phyloP scores from a whole-genome alignment of 1,284 basidiomycete genomes.

The Ganoderma lingzhi region DNA sequence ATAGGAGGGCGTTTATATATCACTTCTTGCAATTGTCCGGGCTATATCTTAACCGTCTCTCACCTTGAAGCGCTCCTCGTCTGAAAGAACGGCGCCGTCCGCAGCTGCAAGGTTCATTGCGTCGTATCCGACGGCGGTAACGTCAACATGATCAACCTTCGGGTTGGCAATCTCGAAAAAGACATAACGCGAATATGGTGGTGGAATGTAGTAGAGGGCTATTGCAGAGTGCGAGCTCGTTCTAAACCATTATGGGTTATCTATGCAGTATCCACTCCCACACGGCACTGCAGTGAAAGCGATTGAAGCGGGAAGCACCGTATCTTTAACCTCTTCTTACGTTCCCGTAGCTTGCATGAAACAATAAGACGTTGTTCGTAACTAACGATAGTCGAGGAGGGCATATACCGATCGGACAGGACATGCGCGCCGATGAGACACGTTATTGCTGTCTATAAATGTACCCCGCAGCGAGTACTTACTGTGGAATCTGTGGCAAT shows the following conservation, averaged over 20 bases:
- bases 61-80: slow-evolving; percentile 42
- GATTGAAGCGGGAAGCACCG: background rate
- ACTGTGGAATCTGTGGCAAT: background rate
- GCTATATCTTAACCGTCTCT: background rate
- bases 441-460: background rate
- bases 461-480: background rate
- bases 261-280: background rate
- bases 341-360: background rate
- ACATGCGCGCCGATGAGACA: background rate
- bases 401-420: background rate
- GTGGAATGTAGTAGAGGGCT: background rate
- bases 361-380: background rate
- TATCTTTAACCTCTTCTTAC: background rate
- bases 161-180: background rate
- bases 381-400: background rate
- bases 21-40: too few relatives aligned
- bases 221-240: background rate
- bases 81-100: slow-evolving; percentile 35
- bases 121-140: slow-evolving; percentile 41
- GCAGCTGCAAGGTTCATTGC: slow-evolving; percentile 38
- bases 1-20: background rate
- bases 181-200: background rate
- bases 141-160: slow-evolving; percentile 23
- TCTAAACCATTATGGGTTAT: background rate
- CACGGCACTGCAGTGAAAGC: background rate